These are phyloP conservation scores for Tylopilus intermedius DNA, from an alignment of 768 basidiomycete species.

Conservation along the genomic window DNA sequence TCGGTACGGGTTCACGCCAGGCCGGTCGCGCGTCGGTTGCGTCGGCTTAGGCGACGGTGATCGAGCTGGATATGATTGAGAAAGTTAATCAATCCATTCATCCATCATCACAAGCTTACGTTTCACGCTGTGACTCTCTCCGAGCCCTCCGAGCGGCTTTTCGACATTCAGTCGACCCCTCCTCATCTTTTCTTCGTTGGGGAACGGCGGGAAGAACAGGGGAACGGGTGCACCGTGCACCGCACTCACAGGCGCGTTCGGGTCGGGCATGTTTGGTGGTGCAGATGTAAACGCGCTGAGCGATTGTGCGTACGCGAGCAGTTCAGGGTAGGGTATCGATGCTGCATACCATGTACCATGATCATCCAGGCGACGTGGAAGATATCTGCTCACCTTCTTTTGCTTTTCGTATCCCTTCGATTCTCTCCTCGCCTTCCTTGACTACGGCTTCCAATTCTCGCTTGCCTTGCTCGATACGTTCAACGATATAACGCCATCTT, in stretches of 20 bases:
- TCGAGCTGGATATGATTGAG: slow-evolving; percentile 42
- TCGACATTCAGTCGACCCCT: slow-evolving; percentile 75
- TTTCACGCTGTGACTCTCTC: slow-evolving; percentile 79
- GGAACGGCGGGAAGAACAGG: slow-evolving; percentile 85
- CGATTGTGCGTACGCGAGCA: slow-evolving; percentile 80
- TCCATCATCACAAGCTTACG: slow-evolving; percentile 39
- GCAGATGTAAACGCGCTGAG: slow-evolving; percentile 84
- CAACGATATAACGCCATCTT: slow-evolving; percentile 65
- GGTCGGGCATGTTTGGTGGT: slow-evolving; percentile 82
- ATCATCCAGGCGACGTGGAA: background rate
- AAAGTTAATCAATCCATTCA: slow-evolving; percentile 1
- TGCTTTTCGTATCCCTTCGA: slow-evolving; percentile 65
- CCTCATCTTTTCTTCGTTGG: slow-evolving; percentile 89
- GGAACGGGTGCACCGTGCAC: slow-evolving; percentile 67
- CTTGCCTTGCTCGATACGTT: slow-evolving; percentile 60
- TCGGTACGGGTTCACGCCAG: slow-evolving; percentile 64
- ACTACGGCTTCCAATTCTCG: slow-evolving; percentile 65
- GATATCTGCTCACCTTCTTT: slow-evolving; percentile 50
- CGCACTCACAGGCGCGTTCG: slow-evolving; percentile 40
- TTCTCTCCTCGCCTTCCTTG: slow-evolving; percentile 68
- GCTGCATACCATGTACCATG: slow-evolving; percentile 36
- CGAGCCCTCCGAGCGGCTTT: slow-evolving; percentile 70
- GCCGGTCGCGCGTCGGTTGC: slow-evolving; percentile 42
- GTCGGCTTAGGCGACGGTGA: slow-evolving; percentile 55
- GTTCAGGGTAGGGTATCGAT: slow-evolving; percentile 75